Base-by-base conservation (phyloP, 2,329 filamentous ascomycete species). In the Microsporum canis region DNA sequence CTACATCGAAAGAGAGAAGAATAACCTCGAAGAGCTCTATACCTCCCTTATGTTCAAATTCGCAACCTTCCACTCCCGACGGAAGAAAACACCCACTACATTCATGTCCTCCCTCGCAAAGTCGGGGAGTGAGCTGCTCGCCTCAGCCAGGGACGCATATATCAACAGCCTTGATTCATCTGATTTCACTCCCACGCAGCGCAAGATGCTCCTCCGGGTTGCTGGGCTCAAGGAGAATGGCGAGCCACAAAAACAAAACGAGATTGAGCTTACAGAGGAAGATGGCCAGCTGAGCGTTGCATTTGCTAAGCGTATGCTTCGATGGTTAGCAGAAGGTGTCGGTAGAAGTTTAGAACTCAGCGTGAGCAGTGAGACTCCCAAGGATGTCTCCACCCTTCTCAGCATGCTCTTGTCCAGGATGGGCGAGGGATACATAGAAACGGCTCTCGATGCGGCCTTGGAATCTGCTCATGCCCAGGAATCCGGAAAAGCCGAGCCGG, bases 281-380 rank as follows among this genome's bases (percentile, higher is more conserved):
- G 92, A 99, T 69, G 94, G 94, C 38, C 80, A 85, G 61, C 78
- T 97, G 31, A 92, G 86, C 66, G 79, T 95, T 3, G 80, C 84
- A n/a, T 91, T 88, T 71, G 89, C 91, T n/a, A 97, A 97, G 76
- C 84, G 94, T 61, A 99, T 99, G 91, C 82, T 99, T 63, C 95
- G 89, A 71, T 99, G 94, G 94, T 79, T 99, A 45, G 94, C 94
- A 1, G 94, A 99, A 77, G 91, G 89, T 64, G 92, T 99, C 29
- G 88, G 94, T 43, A 82, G 94, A 65, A 90, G 91, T 0, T 80
- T 99, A 7, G 94, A 99, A 73, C 80, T 99, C n/a, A 91, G 89
- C 29, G 87, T 89, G 29, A 86, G 86, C 58, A 87, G 82, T 61
- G 94, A 99, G 67, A 96, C 91, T 3, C 90, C 94, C 14, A 97